These are phyloP conservation scores for Triangularia verruculosa DNA, from an alignment of 2,329 filamentous ascomycete species.

Conservation along the genomic window DNA sequence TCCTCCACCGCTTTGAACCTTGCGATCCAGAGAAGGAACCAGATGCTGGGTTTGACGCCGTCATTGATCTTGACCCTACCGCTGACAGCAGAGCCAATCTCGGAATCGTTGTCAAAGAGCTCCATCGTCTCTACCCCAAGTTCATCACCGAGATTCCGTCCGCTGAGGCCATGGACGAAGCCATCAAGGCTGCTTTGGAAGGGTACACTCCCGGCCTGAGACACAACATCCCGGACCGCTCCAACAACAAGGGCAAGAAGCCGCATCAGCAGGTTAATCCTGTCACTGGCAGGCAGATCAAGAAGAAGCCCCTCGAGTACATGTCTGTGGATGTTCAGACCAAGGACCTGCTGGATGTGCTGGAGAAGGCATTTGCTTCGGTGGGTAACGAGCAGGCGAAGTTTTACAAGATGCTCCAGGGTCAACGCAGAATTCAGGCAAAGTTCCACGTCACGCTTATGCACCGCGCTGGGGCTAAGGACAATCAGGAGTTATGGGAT, in stretches of 20 bases:
- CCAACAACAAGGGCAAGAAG: slow-evolving; percentile 44
- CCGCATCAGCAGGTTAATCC: slow-evolving; percentile 33
- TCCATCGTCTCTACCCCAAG: slow-evolving; percentile 76
- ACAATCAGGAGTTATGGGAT: slow-evolving; percentile 71
- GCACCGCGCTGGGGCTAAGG: slow-evolving; percentile 64
- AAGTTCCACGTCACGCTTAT: slow-evolving; percentile 93
- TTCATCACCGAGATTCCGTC: slow-evolving; percentile 70
- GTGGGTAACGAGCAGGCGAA: slow-evolving; percentile 50
- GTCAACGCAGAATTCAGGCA: slow-evolving; percentile 71
- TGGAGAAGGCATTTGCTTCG: slow-evolving; percentile 68
- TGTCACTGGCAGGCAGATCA: slow-evolving; percentile 26
- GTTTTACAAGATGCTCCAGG: slow-evolving; percentile 74
- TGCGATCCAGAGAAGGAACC: slow-evolving; percentile 65
- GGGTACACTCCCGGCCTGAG: slow-evolving; percentile 75
- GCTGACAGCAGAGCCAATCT: slow-evolving; percentile 80
- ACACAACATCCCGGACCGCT: slow-evolving; percentile 66
- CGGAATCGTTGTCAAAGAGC: slow-evolving; percentile 68
- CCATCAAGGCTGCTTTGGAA: slow-evolving; percentile 70
- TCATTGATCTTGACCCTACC: slow-evolving; percentile 80
- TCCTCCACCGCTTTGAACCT: slow-evolving; percentile 80
- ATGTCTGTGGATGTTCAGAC: slow-evolving; percentile 50
- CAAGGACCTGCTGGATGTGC: slow-evolving; percentile 46
- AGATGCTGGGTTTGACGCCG: slow-evolving; percentile 75
- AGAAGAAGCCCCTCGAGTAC: slow-evolving; percentile 53
- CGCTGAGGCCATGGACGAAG: slow-evolving; percentile 71